Conservation (phyloP, 305 asterid genomes). For the Plantago coronopus region DNA sequence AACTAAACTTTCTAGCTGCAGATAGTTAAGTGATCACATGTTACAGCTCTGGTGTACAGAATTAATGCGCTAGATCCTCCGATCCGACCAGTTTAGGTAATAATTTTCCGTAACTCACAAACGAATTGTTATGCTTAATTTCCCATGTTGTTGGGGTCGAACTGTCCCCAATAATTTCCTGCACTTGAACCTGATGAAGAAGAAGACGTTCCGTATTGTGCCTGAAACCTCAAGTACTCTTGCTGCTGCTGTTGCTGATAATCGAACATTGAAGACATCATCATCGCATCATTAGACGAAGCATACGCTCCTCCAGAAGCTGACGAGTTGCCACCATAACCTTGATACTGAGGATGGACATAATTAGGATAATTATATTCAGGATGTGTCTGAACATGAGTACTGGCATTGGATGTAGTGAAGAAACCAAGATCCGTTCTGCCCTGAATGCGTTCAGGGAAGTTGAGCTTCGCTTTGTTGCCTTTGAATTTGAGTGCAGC, state of each 20-base stretch:
- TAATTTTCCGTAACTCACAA: no score
- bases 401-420: not conserved
- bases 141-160: not conserved
- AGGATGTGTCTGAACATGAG: not conserved
- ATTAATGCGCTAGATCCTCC: no score
- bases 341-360: not conserved
- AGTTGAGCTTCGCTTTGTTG: conserved; percentile 81
- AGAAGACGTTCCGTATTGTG: conserved; percentile 1
- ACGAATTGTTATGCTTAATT: not conserved
- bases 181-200: not conserved
- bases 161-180: not conserved
- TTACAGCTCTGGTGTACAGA: no score
- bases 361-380: not conserved
- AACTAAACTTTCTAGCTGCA: no score
- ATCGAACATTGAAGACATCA: not conserved
- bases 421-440: conserved; percentile 6
- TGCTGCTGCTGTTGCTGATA: conserved; percentile 7
- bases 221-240: conserved; percentile 10
- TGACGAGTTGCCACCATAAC: not conserved
- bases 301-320: not conserved
- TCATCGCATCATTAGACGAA: conserved; percentile 4
- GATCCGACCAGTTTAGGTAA: no score
- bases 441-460: conserved; percentile 46
- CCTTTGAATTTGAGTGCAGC: conserved; percentile 84
- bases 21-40: no score